Evolutionary conservation across 1,139 yeast genomes (phyloP).

Genomic region (Pichia sp.): DNA sequence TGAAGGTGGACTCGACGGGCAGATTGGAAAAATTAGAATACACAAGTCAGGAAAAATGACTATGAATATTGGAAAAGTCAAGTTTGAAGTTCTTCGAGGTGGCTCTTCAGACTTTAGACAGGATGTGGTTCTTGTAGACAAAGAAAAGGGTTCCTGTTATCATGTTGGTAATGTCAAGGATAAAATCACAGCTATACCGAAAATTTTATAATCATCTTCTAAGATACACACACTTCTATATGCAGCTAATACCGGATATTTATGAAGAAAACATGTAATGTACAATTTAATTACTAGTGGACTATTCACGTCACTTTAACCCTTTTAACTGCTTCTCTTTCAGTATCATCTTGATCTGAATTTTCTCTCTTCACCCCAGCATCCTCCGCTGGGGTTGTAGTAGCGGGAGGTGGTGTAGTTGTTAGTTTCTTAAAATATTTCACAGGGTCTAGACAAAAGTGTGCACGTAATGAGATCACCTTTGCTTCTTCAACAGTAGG

Average conservation of each 20-base stretch:
- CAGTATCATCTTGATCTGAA: neutral
- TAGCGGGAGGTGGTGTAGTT: neutral
- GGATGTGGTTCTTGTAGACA: conserved; percentile 61
- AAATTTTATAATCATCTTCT: conserved; percentile 24
- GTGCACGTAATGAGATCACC: conserved; percentile 57
- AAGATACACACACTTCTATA: neutral
- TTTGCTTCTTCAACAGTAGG: conserved; percentile 61
- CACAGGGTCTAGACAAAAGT: conserved; percentile 56
- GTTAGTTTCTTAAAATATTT: conserved; percentile 25
- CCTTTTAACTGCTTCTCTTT: conserved; percentile 3
- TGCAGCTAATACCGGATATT: neutral
- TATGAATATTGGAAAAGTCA: conserved; percentile 65
- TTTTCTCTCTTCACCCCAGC: conserved; percentile 4
- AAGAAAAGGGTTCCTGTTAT: conserved; percentile 42
- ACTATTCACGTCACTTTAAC: conserved; percentile 14
- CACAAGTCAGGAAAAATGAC: conserved; percentile 81
- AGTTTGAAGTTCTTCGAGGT: conserved; percentile 71
- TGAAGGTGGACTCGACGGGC: conserved; percentile 41
- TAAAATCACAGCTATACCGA: conserved; percentile 49
- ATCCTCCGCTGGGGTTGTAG: neutral
- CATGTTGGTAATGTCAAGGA: conserved; percentile 61
- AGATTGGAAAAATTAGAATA: conserved; percentile 65
- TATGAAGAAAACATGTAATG: neutral
- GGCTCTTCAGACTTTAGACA: conserved; percentile 69
- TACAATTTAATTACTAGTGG: neutral